phyloP scores from a whole-genome alignment of 192 early-diverging fungal species.

The Neocallimastix lanati region DNA sequence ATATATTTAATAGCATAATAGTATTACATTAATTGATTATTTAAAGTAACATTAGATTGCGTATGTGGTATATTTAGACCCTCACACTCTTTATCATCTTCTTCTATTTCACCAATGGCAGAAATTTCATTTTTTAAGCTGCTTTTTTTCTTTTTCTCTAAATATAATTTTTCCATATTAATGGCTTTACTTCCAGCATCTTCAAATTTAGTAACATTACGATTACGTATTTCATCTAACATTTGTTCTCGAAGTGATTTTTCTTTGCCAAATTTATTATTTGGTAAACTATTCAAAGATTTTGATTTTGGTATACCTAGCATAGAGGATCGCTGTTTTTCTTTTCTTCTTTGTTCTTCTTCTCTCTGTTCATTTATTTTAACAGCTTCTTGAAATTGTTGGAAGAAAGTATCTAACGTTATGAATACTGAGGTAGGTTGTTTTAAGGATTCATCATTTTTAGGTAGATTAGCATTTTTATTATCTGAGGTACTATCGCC shows the following conservation, averaged over 20 bases:
- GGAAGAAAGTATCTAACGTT: not conserved
- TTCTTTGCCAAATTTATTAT: not conserved
- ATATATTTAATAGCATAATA: too few relatives aligned
- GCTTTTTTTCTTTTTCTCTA: not conserved
- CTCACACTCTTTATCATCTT: too few relatives aligned
- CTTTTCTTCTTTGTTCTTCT: not conserved
- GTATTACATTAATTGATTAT: too few relatives aligned
- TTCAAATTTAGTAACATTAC: not conserved
- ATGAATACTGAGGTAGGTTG: not conserved
- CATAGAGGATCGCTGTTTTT: not conserved
- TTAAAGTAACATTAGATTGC: not conserved
- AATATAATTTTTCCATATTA: not conserved
- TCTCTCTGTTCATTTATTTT: not conserved
- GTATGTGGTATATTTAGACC: not conserved
- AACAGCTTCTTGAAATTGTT: not conserved
- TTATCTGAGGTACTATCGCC: not conserved
- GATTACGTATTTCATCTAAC: not conserved
- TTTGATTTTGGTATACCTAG: not conserved
- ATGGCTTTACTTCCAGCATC: not conserved
- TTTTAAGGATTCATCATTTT: not conserved
- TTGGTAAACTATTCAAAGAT: not conserved
- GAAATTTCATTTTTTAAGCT: not conserved
- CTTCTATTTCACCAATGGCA: not conserved
- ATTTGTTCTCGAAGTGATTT: not conserved
- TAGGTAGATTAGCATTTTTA: not conserved